phyloP scores from a whole-genome alignment of 352 stramenopile species.

The Globisporangium okanoganense region DNA sequence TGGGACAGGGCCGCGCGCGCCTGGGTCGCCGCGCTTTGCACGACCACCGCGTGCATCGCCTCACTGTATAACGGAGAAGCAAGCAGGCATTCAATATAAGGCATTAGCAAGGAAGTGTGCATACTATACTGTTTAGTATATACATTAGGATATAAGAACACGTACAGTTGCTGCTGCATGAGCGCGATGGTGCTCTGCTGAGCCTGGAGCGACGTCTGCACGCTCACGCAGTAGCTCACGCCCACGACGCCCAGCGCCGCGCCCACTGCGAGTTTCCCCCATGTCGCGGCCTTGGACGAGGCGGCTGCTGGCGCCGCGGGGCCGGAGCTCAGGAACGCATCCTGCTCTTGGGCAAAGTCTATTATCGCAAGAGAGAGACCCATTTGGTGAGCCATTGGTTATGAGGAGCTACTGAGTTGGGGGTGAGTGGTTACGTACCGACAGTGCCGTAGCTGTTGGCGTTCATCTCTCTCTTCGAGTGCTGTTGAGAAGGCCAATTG shows the following conservation, averaged over 20 bases:
- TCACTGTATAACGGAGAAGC: conserved; percentile 19
- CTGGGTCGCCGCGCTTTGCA: conserved; percentile 16
- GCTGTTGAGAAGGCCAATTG: not conserved
- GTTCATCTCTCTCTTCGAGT: not conserved
- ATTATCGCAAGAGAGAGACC: not conserved
- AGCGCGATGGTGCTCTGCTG: conserved; percentile 30
- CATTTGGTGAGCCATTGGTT: not conserved
- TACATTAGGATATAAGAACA: not conserved
- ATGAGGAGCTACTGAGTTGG: not conserved
- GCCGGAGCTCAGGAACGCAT: conserved; percentile 19
- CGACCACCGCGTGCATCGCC: conserved; percentile 38
- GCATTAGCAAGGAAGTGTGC: not conserved
- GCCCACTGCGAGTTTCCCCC: conserved; percentile 31
- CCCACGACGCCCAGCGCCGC: conserved; percentile 26
- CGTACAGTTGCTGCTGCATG: conserved; percentile 56
- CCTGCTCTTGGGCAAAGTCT: conserved; percentile 23
- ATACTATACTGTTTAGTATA: not conserved
- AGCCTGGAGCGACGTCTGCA: conserved; percentile 35
- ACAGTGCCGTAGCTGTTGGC: conserved; percentile 12
- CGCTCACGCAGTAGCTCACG: conserved; percentile 28
- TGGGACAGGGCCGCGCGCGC: conserved; percentile 14
- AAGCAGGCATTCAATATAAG: not conserved
- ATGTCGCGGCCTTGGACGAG: conserved; percentile 15
- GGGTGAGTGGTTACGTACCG: not conserved
- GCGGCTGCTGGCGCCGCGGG: not conserved